Evolutionary conservation across 768 basidiomycete species (phyloP).

Genomic region (Strobilomyces confusus): DNA sequence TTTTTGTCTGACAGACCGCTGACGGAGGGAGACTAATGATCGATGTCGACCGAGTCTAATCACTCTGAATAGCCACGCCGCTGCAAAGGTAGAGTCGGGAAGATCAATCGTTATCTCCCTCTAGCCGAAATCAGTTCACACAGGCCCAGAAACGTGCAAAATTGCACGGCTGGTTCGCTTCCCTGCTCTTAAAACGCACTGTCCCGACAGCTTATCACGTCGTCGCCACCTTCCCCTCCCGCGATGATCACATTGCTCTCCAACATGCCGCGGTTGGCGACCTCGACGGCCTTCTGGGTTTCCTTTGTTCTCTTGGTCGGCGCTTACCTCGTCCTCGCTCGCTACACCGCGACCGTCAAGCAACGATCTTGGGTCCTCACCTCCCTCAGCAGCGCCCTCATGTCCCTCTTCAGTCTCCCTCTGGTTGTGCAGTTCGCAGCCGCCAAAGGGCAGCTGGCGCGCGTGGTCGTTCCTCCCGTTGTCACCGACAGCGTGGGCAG

Average conservation of each 20-base stretch:
- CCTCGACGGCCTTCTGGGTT: constrained; percentile 22
- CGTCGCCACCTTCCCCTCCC: constrained; percentile 15
- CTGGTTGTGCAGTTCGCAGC: constrained; percentile 31
- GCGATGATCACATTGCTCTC: constrained; percentile 22
- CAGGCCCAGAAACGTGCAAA: constrained; percentile 22
- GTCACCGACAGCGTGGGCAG: constrained; percentile 27
- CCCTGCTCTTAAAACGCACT: constrained; percentile 20
- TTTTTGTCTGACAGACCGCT: neutral
- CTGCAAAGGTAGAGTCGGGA: constrained; percentile 11
- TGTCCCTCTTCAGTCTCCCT: constrained; percentile 41
- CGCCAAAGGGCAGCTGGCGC: constrained; percentile 26
- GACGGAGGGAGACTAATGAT: neutral
- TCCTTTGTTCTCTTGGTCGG: constrained; percentile 15
- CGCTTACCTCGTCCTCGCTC: constrained; percentile 31
- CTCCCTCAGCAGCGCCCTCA: constrained; percentile 35
- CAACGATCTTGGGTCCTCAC: constrained; percentile 50
- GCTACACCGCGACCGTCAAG: constrained; percentile 32
- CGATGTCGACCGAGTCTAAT: neutral
- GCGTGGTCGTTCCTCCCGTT: constrained; percentile 18
- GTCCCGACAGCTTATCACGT: constrained; percentile 15
- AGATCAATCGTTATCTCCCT: constrained; percentile 13
- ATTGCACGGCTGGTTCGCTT: constrained; percentile 15
- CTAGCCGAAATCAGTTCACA: constrained; percentile 20
- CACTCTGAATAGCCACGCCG: constrained; percentile 3
- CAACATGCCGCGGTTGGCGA: constrained; percentile 16